phyloP scores from a whole-genome alignment of 768 basidiomycete genomes.

The Phylloporus arenicola region DNA sequence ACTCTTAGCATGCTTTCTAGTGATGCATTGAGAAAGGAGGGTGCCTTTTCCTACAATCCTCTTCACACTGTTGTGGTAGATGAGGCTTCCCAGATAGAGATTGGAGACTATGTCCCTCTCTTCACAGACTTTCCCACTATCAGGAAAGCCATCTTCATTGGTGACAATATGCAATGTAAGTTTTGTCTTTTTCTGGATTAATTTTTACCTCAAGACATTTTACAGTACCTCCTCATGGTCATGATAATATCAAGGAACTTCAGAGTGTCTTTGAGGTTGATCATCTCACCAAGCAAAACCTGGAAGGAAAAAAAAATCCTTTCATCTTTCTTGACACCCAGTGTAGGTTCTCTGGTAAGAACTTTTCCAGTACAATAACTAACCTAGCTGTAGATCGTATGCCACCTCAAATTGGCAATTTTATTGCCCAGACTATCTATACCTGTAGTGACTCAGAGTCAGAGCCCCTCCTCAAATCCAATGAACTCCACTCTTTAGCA shows the following conservation, averaged over 20 bases:
- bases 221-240: slow-evolving; percentile 75
- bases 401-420: slow-evolving; percentile 72
- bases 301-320: slow-evolving; percentile 22
- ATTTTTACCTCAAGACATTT: slow-evolving; percentile 23
- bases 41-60: slow-evolving; percentile 29
- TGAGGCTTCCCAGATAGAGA: slow-evolving; percentile 64
- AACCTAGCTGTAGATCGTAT: slow-evolving; percentile 57
- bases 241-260: slow-evolving; percentile 58
- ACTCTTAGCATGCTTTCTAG: slow-evolving; percentile 74
- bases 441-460: slow-evolving; percentile 34
- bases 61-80: slow-evolving; percentile 52
- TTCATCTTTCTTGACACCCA: slow-evolving; percentile 64
- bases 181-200: slow-evolving; percentile 21
- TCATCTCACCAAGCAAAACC: slow-evolving; percentile 41
- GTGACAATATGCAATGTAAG: slow-evolving; percentile 63
- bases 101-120: slow-evolving; percentile 46
- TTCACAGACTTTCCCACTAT: slow-evolving; percentile 33
- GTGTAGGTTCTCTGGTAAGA: slow-evolving; percentile 42
- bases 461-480: slow-evolving; percentile 43
- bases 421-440: slow-evolving; percentile 69
- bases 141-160: slow-evolving; percentile 57
- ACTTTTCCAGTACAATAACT: neutral
- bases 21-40: slow-evolving; percentile 5
- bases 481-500: slow-evolving; percentile 44
- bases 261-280: slow-evolving; percentile 75